Percentiles rank a stretch among this genome's conserved stretches.
Evolutionary conservation across 73 alveolate species (phyloP).

Genomic region (Uronychia setigera): DNA sequence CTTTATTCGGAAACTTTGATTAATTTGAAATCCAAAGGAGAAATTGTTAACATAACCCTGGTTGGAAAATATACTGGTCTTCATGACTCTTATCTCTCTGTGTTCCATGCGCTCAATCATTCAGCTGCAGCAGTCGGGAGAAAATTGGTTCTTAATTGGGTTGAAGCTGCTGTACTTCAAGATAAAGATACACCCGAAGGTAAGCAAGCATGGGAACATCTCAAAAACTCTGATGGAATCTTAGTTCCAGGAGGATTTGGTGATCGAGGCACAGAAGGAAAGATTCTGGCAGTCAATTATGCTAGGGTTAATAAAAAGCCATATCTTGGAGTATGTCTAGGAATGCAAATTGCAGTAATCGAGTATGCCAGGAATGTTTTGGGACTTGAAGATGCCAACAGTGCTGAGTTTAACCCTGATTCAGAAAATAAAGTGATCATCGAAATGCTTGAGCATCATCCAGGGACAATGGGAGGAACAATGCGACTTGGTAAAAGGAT

Average conservation of each 20-base stretch:
- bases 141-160: constrained; percentile 19
- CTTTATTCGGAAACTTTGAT: neutral
- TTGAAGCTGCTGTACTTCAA: constrained; percentile 36
- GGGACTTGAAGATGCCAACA: constrained; percentile 52
- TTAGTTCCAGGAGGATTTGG: constrained; percentile 74
- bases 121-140: constrained; percentile 23
- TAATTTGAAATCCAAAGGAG: neutral
- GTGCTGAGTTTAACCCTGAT: constrained; percentile 52
- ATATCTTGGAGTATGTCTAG: constrained; percentile 63
- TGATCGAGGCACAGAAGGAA: constrained; percentile 61
- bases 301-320: constrained; percentile 61
- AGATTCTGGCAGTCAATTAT: constrained; percentile 47
- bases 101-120: constrained; percentile 56
- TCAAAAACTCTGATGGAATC: constrained; percentile 35
- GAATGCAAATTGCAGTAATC: constrained; percentile 66
- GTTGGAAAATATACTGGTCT: constrained; percentile 64
- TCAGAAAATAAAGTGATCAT: constrained; percentile 41
- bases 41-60: constrained; percentile 27
- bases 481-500: constrained; percentile 74
- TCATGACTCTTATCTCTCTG: constrained; percentile 54
- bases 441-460: constrained; percentile 61
- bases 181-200: constrained; percentile 12
- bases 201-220: constrained; percentile 13
- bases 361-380: constrained; percentile 65
- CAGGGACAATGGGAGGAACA: constrained; percentile 61